Conservation (phyloP, 1,139 yeast genomes). For the Geotrichum restrictum region DNA sequence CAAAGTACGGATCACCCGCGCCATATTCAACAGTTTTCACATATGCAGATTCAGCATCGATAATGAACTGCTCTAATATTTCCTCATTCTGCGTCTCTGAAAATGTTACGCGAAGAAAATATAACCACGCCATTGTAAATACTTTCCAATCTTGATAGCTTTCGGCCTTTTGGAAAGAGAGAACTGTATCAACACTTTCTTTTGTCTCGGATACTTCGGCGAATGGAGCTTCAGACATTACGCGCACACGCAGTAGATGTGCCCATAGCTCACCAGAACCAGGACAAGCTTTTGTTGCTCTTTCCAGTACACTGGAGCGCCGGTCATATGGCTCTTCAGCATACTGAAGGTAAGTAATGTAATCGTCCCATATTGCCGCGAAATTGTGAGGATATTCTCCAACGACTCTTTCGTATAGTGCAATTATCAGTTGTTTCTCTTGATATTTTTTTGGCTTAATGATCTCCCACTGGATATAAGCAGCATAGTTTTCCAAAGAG, state of each 20-base stretch:
- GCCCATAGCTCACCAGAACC: slow-evolving; percentile 33
- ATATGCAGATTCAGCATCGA: slow-evolving; percentile 16
- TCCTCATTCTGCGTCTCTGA: slow-evolving; percentile 24
- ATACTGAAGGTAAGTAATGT: slow-evolving; percentile 27
- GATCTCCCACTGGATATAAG: slow-evolving; percentile 35
- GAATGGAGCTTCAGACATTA: slow-evolving; percentile 19
- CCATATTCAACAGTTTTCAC: slow-evolving; percentile 7
- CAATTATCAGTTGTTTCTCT: slow-evolving; percentile 21
- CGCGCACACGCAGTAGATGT: slow-evolving; percentile 26
- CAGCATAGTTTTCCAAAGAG: slow-evolving; percentile 30
- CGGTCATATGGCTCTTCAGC: slow-evolving; percentile 3
- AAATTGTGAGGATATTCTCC: slow-evolving; percentile 22
- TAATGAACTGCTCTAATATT: slow-evolving; percentile 24
- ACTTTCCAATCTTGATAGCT: slow-evolving; percentile 41
- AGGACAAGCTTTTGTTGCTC: slow-evolving; percentile 31
- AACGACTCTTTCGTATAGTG: slow-evolving; percentile 31
- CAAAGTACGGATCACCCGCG: slow-evolving; percentile 1
- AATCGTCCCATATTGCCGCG: slow-evolving; percentile 35
- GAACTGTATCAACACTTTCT: slow-evolving; percentile 18
- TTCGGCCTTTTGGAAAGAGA: slow-evolving; percentile 18
- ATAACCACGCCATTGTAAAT: slow-evolving; percentile 39
- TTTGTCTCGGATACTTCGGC: slow-evolving; percentile 19
- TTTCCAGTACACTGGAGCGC: slow-evolving; percentile 24
- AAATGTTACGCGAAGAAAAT: slow-evolving; percentile 25
- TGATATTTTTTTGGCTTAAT: slow-evolving; percentile 24